Evolutionary conservation across 78 protist genomes (phyloP).

Genomic region (Dictyostelium firmibasis): DNA sequence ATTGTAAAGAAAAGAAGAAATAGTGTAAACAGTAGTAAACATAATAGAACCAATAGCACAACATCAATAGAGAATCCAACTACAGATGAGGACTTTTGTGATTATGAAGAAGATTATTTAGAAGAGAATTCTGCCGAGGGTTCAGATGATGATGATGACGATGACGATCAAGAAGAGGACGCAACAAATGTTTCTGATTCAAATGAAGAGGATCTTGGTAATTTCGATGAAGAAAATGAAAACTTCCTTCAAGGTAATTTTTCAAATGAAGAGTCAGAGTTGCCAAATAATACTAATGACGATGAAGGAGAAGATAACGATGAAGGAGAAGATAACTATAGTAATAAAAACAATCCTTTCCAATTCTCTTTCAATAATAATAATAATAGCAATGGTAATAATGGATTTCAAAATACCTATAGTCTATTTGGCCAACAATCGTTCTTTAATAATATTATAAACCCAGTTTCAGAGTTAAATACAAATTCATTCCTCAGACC

Average conservation of each 20-base stretch:
- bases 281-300: background rate
- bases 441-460: conserved; percentile 66
- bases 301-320: background rate
- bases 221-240: conserved; percentile 7
- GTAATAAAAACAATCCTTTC: background rate
- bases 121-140: background rate
- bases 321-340: background rate
- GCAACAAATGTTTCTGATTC: background rate
- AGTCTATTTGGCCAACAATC: conserved; percentile 64
- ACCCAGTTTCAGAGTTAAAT: conserved; percentile 55
- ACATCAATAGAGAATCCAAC: background rate
- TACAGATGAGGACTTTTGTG: conserved; percentile 15
- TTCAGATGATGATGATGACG: background rate
- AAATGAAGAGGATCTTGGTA: background rate
- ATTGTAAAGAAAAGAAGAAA: background rate
- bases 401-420: conserved; percentile 31
- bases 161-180: background rate
- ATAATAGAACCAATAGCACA: conserved; percentile 1
- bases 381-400: background rate
- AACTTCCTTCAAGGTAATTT: background rate
- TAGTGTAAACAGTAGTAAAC: background rate
- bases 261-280: background rate
- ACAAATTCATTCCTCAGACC: conserved; percentile 11
- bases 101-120: background rate
- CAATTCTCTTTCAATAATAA: background rate